Base-by-base conservation (phyloP, 352 stramenopile species). In the Phytophthora palmivora region DNA sequence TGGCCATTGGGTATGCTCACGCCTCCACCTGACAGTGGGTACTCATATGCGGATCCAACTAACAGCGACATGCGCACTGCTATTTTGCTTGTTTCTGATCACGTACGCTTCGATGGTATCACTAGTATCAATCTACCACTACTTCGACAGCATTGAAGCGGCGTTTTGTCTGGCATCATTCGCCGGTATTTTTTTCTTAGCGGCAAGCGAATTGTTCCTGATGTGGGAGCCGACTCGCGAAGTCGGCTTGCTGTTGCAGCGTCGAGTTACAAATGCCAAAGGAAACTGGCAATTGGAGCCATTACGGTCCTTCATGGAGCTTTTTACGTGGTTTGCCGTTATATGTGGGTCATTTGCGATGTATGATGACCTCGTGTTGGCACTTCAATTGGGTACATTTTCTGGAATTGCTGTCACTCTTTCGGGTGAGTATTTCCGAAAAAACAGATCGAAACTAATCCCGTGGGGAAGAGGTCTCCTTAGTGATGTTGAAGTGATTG, bases 81-180 rank as follows among this genome's bases (percentile, higher is more conserved):
- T 94, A 6, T 94, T 92, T 52, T 93, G 71, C 41, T 53, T 91
- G 37, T 81, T 89, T 18, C 64, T 94, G 28, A 76, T 94, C 55
- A 79, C 76, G 4, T 95, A 89, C 45, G 74, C 76, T 2, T 88
- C 83, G 10, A 79, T 91, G 55, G 41, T 94, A 22, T 88, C 78
- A 8, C 57, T 95, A 12, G 70, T 89, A 18, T 89, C 74, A 46
- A 95, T 95, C 46, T 95, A 95, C 55, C 81, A 88, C 46, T 84
- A 93, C 70, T 92, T 93, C 32, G 81, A 92, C 48, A 92, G 78
- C 46, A 89, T 95, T 51, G 87, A 95, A 66, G 83, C 87, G 3
- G 87, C 87, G 4, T 95, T 95, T 56, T 92, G 82, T 38, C 52
- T 95, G 5, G 85, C 87, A 2, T 93, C 83, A 4, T 70, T 95